Conservation (phyloP, 495 filamentous ascomycete species). For the Immersiella caudata region DNA sequence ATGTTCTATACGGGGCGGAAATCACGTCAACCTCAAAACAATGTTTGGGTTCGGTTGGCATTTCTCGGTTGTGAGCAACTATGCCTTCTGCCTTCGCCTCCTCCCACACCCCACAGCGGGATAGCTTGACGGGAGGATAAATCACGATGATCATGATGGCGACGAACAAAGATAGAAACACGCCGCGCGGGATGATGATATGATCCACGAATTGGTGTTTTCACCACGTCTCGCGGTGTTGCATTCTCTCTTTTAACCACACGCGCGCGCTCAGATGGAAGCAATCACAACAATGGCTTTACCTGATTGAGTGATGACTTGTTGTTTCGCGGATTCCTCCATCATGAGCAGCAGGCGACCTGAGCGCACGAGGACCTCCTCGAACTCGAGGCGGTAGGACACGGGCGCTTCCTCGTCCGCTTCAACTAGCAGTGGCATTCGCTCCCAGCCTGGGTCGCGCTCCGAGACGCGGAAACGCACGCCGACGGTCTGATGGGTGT, state of each 20-base stretch:
- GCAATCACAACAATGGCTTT: constrained; percentile 65
- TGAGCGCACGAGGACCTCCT: constrained; percentile 66
- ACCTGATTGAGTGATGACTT: constrained; percentile 47
- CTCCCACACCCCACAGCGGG: not conserved
- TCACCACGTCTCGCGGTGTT: not conserved
- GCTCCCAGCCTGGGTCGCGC: constrained; percentile 34
- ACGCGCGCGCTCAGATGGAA: constrained; percentile 38
- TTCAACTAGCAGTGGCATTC: constrained; percentile 50
- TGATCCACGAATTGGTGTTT: not conserved
- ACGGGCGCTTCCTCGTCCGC: constrained; percentile 60
- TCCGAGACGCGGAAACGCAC: constrained; percentile 56
- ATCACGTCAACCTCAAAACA: constrained; percentile 21
- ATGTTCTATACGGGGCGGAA: not conserved
- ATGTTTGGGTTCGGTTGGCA: constrained; percentile 7
- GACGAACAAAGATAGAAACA: not conserved
- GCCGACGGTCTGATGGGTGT: constrained; percentile 56
- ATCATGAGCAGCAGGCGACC: constrained; percentile 59
- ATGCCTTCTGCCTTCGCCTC: not conserved
- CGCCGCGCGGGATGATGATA: not conserved
- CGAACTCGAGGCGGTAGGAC: constrained; percentile 62
- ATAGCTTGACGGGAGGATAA: not conserved
- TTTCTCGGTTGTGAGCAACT: not conserved
- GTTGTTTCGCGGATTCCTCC: constrained; percentile 59
- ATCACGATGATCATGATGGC: not conserved
- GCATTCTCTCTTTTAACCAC: not conserved